Evolutionary conservation across 2,329 filamentous ascomycete genomes (phyloP), one percentile per base, ranked within the genome.

Genomic region (Xylaria sp.): DNA sequence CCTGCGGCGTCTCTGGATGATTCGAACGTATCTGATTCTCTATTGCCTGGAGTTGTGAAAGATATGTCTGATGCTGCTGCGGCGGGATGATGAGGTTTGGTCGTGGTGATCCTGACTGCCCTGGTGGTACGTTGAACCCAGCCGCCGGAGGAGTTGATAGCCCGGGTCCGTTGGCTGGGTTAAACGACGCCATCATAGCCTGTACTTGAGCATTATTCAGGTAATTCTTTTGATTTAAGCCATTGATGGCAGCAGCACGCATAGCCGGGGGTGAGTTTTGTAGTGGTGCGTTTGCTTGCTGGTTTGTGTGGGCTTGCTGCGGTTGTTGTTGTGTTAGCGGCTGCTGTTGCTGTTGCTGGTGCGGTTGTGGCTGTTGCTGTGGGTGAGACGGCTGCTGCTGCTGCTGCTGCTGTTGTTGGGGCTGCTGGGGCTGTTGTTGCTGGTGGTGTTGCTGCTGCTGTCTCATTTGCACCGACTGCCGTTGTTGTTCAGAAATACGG

Each of bases 401-500:
- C 44, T 71, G 72, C 27, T 69, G 73, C 19, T 73, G 74, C 21
- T 68, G 72, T 13, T 66, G 72, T 38, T 70, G 69, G 37, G 73
- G 75, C n/a, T 73, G 74, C n/a, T 73, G 75, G 31, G 73, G 73
- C 53, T 73, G 74, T 7, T 70, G 71, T n/a, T 75, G 76, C 7
- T 74, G 73, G n/a, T 77, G 75, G 37, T 73, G 74, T 58, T 79
- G 77, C 33, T 75, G 75, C 17, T 73, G 73, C n/a, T 74, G 74
- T 51, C 72, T 72, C 29, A 83, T 81, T 69, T 81, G 76, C 62
- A 83, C 79, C 11, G 79, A 79, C 38, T 78, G 80, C 13, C 85
- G 81, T 69, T 89, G 87, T 68, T 88, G 85, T 69, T 90, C 87
- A 10, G 89, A 83, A 41, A 91, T 86, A 43, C 86, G 85, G 56